Evolutionary conservation across 2,329 filamentous ascomycete species (phyloP).

Genomic region (Botrytis galanthina): DNA sequence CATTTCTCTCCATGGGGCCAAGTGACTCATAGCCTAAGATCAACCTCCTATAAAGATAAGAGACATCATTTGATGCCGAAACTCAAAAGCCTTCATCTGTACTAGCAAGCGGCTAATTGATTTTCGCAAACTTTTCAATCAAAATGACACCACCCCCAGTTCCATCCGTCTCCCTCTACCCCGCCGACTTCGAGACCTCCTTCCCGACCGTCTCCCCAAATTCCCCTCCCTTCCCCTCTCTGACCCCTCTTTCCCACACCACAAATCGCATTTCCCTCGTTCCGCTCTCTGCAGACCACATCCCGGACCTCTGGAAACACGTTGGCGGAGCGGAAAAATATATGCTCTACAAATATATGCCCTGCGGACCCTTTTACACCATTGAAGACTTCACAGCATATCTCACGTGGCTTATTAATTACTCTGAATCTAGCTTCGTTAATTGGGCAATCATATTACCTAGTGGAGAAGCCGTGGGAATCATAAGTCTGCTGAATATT

Average conservation of each 20-base stretch:
- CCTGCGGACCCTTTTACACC: slow-evolving; percentile 40
- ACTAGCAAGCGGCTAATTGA: neutral
- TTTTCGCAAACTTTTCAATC: neutral
- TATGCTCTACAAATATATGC: slow-evolving; percentile 45
- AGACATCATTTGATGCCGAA: neutral
- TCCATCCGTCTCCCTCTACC: neutral
- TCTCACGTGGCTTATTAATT: slow-evolving; percentile 24
- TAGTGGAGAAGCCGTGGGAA: slow-evolving; percentile 40
- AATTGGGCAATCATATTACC: slow-evolving; percentile 13
- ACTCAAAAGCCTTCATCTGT: neutral
- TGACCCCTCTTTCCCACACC: slow-evolving; percentile 17
- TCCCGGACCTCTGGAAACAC: slow-evolving; percentile 26
- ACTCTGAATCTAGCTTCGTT: neutral
- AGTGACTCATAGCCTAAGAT: slow-evolving; percentile 7
- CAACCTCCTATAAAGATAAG: neutral
- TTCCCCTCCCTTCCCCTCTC: neutral
- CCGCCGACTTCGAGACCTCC: slow-evolving; percentile 11
- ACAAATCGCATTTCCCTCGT: slow-evolving; percentile 27
- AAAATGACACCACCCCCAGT: neutral
- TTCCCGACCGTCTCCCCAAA: neutral
- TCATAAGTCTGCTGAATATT: slow-evolving; percentile 47
- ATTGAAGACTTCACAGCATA: slow-evolving; percentile 35
- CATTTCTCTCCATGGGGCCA: neutral
- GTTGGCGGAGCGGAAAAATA: slow-evolving; percentile 28
- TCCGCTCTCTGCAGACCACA: slow-evolving; percentile 26